phyloP scores from a whole-genome alignment of 495 filamentous ascomycete species.

The Penicillium tannophilum region DNA sequence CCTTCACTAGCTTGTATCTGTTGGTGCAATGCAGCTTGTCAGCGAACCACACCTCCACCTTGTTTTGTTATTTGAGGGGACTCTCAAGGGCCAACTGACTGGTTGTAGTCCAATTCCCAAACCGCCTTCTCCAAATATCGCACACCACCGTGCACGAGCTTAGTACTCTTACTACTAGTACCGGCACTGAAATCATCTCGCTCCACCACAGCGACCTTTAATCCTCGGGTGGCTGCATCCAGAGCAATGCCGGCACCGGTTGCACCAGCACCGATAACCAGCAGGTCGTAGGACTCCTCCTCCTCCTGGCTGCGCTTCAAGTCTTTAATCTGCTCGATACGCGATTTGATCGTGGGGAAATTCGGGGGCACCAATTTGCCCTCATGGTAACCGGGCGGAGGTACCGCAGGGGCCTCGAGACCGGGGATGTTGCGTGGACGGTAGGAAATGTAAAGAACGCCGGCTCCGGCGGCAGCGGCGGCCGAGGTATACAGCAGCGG shows the following conservation, averaged over 20 bases:
- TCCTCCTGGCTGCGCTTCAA: slow-evolving; percentile 43
- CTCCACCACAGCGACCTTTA: slow-evolving; percentile 94
- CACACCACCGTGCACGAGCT: slow-evolving; percentile 95
- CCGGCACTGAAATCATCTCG: slow-evolving; percentile 92
- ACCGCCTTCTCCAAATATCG: slow-evolving; percentile 96
- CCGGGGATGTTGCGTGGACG: slow-evolving; percentile 87
- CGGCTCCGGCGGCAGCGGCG: slow-evolving; percentile 58
- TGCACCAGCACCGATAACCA: slow-evolving; percentile 91
- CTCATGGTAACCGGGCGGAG: slow-evolving; percentile 78
- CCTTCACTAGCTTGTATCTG: slow-evolving; percentile 83
- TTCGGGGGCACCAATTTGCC: slow-evolving; percentile 78
- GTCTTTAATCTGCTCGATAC: slow-evolving; percentile 59
- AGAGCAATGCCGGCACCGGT: slow-evolving; percentile 92
- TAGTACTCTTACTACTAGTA: slow-evolving; percentile 96
- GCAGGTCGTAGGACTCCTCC: slow-evolving; percentile 70
- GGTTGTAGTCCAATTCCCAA: slow-evolving; percentile 93
- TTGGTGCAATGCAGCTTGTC: slow-evolving; percentile 10
- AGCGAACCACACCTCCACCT: slow-evolving; percentile 9
- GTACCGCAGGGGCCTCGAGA: slow-evolving; percentile 74
- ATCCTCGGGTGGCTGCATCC: slow-evolving; percentile 87
- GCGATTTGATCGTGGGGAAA: slow-evolving; percentile 76
- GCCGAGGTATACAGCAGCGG: slow-evolving; percentile 64
- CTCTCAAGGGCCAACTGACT: slow-evolving; percentile 49
- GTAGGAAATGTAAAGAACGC: slow-evolving; percentile 74
- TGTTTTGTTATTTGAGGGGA: neutral